Conservation (phyloP, 2,329 filamentous ascomycete species). For the Emergomyces africanus region DNA sequence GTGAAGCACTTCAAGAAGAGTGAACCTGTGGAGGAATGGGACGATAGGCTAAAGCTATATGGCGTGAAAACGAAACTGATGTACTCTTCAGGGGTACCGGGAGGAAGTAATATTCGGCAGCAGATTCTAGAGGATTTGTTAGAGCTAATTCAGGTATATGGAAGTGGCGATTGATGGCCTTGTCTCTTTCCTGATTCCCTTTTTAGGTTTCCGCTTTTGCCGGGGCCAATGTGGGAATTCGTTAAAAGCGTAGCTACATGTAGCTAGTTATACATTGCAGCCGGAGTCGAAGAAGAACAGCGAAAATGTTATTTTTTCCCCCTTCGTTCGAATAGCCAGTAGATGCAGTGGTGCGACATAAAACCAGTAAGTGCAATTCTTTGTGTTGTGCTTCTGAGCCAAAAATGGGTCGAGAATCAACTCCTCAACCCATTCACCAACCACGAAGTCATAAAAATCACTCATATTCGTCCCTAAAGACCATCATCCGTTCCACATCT, state of each 20-base stretch:
- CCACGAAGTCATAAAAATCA: constrained; percentile 5
- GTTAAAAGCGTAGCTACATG: background rate
- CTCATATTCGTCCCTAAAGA: constrained; percentile 30
- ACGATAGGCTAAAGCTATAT: constrained; percentile 21
- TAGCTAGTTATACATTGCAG: no score
- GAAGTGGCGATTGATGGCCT: background rate
- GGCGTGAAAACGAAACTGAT: constrained; percentile 14
- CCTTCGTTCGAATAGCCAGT: background rate
- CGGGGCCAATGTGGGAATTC: background rate
- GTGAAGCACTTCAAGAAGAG: constrained; percentile 12
- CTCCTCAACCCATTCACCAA: background rate
- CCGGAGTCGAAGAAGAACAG: background rate
- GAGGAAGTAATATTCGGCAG: background rate
- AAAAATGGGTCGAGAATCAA: no score
- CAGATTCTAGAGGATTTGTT: background rate
- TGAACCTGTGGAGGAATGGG: constrained; percentile 19
- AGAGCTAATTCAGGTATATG: background rate
- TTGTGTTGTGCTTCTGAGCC: no score
- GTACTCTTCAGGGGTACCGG: background rate
- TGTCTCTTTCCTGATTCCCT: background rate
- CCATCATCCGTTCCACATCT: constrained; percentile 30
- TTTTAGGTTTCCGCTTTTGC: background rate
- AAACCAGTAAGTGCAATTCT: background rate
- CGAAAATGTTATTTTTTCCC: background rate
- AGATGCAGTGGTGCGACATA: background rate